A percentile compares a stretch with the other conserved stretches of the same genome.
phyloP scores from a whole-genome alignment of 2,329 filamentous ascomycete species.

The Chrysoporthe puriensis region DNA sequence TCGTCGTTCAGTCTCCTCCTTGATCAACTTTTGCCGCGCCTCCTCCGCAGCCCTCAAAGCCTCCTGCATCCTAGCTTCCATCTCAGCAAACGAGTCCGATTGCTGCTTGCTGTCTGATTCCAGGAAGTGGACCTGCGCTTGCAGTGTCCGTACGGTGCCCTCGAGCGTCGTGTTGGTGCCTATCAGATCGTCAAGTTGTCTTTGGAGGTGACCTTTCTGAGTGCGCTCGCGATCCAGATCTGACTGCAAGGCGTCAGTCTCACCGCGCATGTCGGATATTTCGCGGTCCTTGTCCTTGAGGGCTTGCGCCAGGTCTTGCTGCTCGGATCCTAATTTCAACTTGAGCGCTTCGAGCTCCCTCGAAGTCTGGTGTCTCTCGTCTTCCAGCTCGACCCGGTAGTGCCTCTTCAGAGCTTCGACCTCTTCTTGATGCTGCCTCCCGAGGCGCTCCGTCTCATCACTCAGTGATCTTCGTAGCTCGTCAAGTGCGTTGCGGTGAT shows the following conservation, averaged over 20 bases:
- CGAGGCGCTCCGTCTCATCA: constrained; percentile 60
- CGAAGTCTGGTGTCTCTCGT: constrained; percentile 56
- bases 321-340: constrained; percentile 53
- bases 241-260: constrained; percentile 50
- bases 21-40: constrained; percentile 80
- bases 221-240: constrained; percentile 66
- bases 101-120: constrained; percentile 90
- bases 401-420: constrained; percentile 66
- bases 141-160: constrained; percentile 73
- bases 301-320: constrained; percentile 52
- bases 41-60: constrained; percentile 71
- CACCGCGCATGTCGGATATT: constrained; percentile 51
- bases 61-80: constrained; percentile 80
- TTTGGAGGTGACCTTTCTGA: constrained; percentile 58
- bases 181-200: constrained; percentile 60
- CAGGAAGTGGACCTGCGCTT: constrained; percentile 83
- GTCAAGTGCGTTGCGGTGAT: constrained; percentile 60
- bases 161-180: constrained; percentile 70
- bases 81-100: constrained; percentile 80
- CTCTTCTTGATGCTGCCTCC: constrained; percentile 68
- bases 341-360: constrained; percentile 70
- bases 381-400: constrained; percentile 66
- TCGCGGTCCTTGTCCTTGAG: constrained; percentile 59
- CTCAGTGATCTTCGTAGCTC: constrained; percentile 54
- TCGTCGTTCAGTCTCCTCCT: constrained; percentile 86